Evolutionary conservation across 2,329 filamentous ascomycete species (phyloP).

Genomic region (Aspergillus pseudoviridinutans): DNA sequence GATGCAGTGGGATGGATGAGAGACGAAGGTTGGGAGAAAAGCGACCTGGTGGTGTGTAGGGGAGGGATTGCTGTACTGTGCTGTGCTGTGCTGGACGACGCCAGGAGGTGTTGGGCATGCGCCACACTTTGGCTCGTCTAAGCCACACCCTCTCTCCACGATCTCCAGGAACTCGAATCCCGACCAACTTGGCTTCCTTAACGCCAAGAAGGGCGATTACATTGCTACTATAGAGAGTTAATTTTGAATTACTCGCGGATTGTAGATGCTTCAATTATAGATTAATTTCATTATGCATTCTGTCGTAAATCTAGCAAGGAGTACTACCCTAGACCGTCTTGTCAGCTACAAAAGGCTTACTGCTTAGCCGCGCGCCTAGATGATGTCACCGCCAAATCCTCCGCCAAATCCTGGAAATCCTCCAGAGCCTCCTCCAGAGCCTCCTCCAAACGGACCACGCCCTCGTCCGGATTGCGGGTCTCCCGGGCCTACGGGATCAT

Average conservation of each 20-base stretch:
- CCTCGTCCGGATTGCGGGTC: conserved; percentile 48
- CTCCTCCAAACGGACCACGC: conserved; percentile 38
- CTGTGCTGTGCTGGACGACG: neutral
- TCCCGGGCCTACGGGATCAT: conserved; percentile 79
- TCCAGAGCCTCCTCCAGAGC: conserved; percentile 34
- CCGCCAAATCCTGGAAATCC: conserved; percentile 28
- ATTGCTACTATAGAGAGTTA: neutral
- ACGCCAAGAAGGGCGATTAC: neutral
- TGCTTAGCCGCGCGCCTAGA: conserved; percentile 25
- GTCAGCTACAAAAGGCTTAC: neutral
- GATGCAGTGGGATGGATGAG: neutral
- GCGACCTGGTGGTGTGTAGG: conserved; percentile 1
- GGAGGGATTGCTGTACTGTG: conserved; percentile 10
- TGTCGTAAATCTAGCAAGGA: neutral
- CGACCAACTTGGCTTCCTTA: neutral
- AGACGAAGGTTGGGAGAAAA: conserved; percentile 1
- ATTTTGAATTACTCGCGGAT: neutral
- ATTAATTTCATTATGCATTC: neutral
- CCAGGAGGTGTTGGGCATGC: conserved; percentile 13
- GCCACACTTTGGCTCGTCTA: conserved; percentile 13
- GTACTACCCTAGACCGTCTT: neutral
- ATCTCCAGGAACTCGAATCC: neutral
- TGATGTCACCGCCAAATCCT: conserved; percentile 43
- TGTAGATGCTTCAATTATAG: neutral
- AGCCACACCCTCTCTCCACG: conserved; percentile 6